phyloP scores from a whole-genome alignment of 371 early-diverging fungal species.

The Smittium culicis region DNA sequence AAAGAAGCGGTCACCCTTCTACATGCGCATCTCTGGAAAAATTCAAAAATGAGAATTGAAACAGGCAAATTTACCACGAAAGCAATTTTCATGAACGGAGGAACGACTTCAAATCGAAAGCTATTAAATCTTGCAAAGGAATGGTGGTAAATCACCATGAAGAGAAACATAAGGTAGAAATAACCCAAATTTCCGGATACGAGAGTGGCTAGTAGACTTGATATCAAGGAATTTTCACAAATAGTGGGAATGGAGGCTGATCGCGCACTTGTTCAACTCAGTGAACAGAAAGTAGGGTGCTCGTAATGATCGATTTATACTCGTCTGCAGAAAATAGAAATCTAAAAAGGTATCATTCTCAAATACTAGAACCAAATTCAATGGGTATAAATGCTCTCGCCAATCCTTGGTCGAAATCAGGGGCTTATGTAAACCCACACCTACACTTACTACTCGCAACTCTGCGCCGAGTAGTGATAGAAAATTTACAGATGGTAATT shows the following conservation, averaged over 20 bases:
- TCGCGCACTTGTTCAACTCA: not conserved
- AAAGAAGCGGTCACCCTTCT: not conserved
- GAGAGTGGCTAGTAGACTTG: not conserved
- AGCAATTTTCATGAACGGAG: not conserved
- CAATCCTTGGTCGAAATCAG: not conserved
- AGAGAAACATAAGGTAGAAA: not conserved
- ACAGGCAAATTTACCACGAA: not conserved
- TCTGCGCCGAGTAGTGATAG: not conserved
- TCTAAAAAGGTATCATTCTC: not conserved
- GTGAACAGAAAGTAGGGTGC: not conserved
- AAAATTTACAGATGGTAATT: not conserved
- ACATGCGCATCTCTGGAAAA: not conserved
- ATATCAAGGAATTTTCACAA: not conserved
- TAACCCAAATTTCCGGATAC: not conserved
- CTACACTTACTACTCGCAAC: not conserved
- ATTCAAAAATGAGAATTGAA: not conserved
- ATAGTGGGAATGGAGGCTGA: not conserved
- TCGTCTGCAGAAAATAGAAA: not conserved
- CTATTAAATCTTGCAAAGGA: not conserved
- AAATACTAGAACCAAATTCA: not conserved
- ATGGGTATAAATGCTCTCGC: not conserved
- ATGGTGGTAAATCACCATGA: not conserved
- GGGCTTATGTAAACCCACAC: not conserved
- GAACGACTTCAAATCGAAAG: not conserved
- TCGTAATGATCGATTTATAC: not conserved